phyloP scores from a whole-genome alignment of 1,284 basidiomycete genomes.

The Uromyces viciae-fabae region DNA sequence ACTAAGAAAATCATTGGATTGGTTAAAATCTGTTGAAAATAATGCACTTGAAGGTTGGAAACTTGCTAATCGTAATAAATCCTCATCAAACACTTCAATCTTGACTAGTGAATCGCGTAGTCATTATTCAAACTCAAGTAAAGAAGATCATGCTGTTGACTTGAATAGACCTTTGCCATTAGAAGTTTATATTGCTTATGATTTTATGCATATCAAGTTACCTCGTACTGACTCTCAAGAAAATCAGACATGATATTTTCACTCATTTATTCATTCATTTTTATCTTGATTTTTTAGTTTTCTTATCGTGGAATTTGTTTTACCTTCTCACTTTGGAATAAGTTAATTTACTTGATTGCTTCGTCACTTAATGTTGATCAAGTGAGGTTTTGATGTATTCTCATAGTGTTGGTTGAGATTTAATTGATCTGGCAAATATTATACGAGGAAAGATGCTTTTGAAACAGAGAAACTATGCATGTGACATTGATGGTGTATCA shows the following conservation, averaged over 20 bases:
- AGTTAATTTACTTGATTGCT: no score
- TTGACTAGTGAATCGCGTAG: not conserved
- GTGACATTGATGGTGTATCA: no score
- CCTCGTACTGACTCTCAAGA: conserved; percentile 1
- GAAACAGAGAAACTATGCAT: no score
- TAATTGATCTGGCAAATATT: no score
- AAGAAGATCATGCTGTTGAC: not conserved
- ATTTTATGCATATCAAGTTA: conserved; percentile 36
- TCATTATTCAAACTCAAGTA: not conserved
- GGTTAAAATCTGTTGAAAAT: conserved; percentile 26
- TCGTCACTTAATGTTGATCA: no score
- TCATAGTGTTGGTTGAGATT: no score
- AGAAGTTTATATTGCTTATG: conserved; percentile 3
- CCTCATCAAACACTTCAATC: not conserved
- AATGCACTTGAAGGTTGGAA: conserved; percentile 25
- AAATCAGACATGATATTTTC: not conserved
- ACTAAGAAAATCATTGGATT: conserved; percentile 9
- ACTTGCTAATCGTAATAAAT: not conserved
- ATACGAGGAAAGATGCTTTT: no score
- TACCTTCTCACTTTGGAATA: no score
- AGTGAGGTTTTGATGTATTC: no score
- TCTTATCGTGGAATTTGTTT: no score
- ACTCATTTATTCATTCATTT: no score
- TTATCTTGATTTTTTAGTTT: no score
- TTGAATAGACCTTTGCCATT: not conserved